Percentiles rank a stretch among this genome's conserved stretches.
Evolutionary conservation across 306 rosid genomes (phyloP).

Genomic region (Glycyrrhiza uralensis): DNA sequence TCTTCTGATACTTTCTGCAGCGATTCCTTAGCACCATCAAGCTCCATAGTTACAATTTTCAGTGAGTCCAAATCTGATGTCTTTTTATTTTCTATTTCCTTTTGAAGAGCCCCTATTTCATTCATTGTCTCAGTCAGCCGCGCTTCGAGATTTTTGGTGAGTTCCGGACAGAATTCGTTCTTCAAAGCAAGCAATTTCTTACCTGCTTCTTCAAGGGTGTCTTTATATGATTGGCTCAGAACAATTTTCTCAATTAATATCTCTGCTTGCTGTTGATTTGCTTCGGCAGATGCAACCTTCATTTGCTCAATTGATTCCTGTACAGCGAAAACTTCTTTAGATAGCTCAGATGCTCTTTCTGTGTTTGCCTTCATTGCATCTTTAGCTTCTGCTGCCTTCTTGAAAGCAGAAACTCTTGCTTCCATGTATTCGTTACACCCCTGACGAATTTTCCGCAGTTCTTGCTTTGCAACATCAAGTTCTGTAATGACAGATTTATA

Average conservation of each 20-base stretch:
- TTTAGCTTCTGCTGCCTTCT: slow-evolving; percentile 60
- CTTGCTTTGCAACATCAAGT: slow-evolving; percentile 79
- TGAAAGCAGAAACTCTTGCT: slow-evolving; percentile 53
- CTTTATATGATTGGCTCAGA: slow-evolving; percentile 59
- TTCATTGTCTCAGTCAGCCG: slow-evolving; percentile 52
- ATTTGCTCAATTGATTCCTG: slow-evolving; percentile 67
- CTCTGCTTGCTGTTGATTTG: slow-evolving; percentile 59
- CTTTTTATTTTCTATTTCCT: slow-evolving; percentile 73
- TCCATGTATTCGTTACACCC: slow-evolving; percentile 55
- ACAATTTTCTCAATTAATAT: slow-evolving; percentile 65
- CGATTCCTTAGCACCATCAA: slow-evolving; percentile 80
- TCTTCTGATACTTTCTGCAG: slow-evolving; percentile 83
- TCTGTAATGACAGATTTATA: slow-evolving; percentile 58
- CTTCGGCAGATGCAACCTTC: slow-evolving; percentile 57
- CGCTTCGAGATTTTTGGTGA: slow-evolving; percentile 55
- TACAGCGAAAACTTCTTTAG: slow-evolving; percentile 59
- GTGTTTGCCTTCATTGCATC: slow-evolving; percentile 47
- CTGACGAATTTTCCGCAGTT: slow-evolving; percentile 51
- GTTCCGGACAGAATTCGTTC: slow-evolving; percentile 54
- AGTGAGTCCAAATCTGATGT: slow-evolving; percentile 61
- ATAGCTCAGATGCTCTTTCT: slow-evolving; percentile 52
- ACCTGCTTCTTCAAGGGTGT: slow-evolving; percentile 55
- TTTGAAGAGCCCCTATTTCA: slow-evolving; percentile 64
- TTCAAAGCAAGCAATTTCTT: slow-evolving; percentile 53
- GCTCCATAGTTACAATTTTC: slow-evolving; percentile 65